Conservation (phyloP, 202 grass and related monocot species). For the Cymbopogon flexuosus region DNA sequence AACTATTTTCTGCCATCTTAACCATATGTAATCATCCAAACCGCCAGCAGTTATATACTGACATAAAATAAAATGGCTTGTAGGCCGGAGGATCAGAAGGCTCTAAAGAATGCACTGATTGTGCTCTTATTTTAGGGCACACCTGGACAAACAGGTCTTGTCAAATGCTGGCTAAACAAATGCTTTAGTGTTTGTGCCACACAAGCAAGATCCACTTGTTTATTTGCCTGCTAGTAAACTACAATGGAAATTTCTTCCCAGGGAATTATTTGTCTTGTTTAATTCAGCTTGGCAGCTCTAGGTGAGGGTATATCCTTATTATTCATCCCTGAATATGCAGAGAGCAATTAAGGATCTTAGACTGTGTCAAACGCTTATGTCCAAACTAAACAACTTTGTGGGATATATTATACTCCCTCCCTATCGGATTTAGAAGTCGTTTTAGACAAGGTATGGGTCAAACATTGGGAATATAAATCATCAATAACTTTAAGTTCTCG, state of each 20-base stretch:
- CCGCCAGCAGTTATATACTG: constrained; percentile 38
- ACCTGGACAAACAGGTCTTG: constrained; percentile 51
- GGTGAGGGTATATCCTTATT: constrained; percentile 27
- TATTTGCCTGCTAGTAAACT: constrained; percentile 25
- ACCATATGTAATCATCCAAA: constrained; percentile 45
- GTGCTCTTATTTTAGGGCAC: constrained; percentile 38
- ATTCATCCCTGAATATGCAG: constrained; percentile 24
- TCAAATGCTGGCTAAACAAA: constrained; percentile 53
- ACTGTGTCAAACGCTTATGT: constrained; percentile 39
- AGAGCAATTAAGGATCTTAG: constrained; percentile 38
- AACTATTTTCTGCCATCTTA: not conserved
- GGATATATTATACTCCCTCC: constrained; percentile 8
- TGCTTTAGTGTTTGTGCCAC: constrained; percentile 39
- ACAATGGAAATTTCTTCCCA: constrained; percentile 31
- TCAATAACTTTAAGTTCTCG: no score
- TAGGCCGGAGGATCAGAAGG: constrained; percentile 41
- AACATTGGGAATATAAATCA: no score
- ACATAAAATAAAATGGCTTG: constrained; percentile 33
- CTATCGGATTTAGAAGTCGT: no score
- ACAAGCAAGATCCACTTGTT: constrained; percentile 42
- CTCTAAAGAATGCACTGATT: constrained; percentile 52
- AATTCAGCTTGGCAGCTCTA: constrained; percentile 47
- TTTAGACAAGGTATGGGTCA: no score
- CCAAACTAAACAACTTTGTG: not conserved
- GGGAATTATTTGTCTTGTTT: constrained; percentile 38